These are phyloP conservation scores for Rutstroemia sp. DNA, from an alignment of 2,329 filamentous ascomycete genomes.

Conservation along the genomic window DNA sequence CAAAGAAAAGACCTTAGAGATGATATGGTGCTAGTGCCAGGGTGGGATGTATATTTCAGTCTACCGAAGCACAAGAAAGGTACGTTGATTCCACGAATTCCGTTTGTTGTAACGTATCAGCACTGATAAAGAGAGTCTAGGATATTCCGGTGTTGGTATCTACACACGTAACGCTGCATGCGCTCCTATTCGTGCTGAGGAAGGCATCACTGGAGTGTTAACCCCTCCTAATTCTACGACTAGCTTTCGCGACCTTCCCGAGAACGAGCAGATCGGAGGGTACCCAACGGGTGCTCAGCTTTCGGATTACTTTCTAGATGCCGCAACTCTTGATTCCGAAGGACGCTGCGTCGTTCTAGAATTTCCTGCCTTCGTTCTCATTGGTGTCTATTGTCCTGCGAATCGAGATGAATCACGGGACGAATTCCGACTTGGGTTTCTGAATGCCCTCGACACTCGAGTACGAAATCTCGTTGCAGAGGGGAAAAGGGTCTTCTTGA, in stretches of 20 bases:
- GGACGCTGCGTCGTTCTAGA: slow-evolving; percentile 87
- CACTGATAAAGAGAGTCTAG: slow-evolving; percentile 37
- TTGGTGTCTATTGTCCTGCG: slow-evolving; percentile 89
- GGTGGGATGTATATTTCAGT: slow-evolving; percentile 96
- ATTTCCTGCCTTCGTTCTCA: slow-evolving; percentile 88
- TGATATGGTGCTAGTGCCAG: slow-evolving; percentile 91
- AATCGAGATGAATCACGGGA: slow-evolving; percentile 78
- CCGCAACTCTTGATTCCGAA: slow-evolving; percentile 73
- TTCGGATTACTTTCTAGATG: slow-evolving; percentile 53
- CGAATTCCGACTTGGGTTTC: slow-evolving; percentile 73
- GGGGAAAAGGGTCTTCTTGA: slow-evolving; percentile 79
- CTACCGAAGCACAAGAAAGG: slow-evolving; percentile 91
- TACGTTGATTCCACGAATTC: slow-evolving; percentile 28
- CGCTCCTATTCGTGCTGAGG: slow-evolving; percentile 81
- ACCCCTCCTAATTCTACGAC: slow-evolving; percentile 63
- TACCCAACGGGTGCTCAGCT: slow-evolving; percentile 71
- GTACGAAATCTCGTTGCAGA: slow-evolving; percentile 73
- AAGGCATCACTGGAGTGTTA: slow-evolving; percentile 82
- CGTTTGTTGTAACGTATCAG: not conserved
- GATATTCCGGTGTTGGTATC: slow-evolving; percentile 91
- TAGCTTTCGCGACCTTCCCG: slow-evolving; percentile 67
- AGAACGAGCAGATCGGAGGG: slow-evolving; percentile 74
- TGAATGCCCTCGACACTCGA: slow-evolving; percentile 71
- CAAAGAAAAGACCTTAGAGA: slow-evolving; percentile 86
- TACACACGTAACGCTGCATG: slow-evolving; percentile 87